Evolutionary conservation across 495 filamentous ascomycete genomes (phyloP).

Genomic region (Evansstolkia leycettana): DNA sequence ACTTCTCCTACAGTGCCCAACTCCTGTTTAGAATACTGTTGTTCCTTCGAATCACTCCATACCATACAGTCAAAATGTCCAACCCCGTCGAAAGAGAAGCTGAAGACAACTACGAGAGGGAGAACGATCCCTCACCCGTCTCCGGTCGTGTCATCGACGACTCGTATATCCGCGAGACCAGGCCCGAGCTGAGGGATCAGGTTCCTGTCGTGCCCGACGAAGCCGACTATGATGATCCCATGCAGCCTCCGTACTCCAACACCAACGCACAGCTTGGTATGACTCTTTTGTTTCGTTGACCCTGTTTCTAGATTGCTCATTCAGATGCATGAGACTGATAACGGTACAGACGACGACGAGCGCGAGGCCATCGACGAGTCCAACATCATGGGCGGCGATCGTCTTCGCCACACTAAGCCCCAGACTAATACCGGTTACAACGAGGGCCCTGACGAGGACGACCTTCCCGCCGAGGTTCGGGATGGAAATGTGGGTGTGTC

Average conservation of each 20-base stretch:
- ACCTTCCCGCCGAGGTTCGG: conserved; percentile 10
- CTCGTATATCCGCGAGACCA: conserved; percentile 10
- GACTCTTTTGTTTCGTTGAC: neutral
- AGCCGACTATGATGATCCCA: conserved; percentile 9
- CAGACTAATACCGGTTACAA: conserved; percentile 11
- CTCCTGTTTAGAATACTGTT: neutral
- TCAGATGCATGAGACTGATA: neutral
- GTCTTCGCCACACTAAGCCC: conserved; percentile 17
- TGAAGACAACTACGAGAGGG: conserved; percentile 17
- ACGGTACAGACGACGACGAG: conserved; percentile 11
- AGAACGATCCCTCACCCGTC: conserved; percentile 15
- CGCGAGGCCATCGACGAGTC: conserved; percentile 12
- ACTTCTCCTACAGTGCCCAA: neutral
- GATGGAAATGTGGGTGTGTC: conserved; percentile 3
- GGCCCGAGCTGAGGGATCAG: conserved; percentile 1
- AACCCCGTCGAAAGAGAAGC: conserved; percentile 14
- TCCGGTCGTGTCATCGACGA: conserved; percentile 8
- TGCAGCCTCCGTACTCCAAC: conserved; percentile 15
- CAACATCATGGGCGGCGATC: conserved; percentile 15
- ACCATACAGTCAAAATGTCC: conserved; percentile 7
- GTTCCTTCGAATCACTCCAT: neutral
- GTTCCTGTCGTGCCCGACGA: conserved; percentile 6
- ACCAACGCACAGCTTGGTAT: conserved; percentile 13
- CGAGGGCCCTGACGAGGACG: conserved; percentile 19
- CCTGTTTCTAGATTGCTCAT: neutral